phyloP scores from a whole-genome alignment of 2,329 filamentous ascomycete species.

The Trichoderma guizhouense region DNA sequence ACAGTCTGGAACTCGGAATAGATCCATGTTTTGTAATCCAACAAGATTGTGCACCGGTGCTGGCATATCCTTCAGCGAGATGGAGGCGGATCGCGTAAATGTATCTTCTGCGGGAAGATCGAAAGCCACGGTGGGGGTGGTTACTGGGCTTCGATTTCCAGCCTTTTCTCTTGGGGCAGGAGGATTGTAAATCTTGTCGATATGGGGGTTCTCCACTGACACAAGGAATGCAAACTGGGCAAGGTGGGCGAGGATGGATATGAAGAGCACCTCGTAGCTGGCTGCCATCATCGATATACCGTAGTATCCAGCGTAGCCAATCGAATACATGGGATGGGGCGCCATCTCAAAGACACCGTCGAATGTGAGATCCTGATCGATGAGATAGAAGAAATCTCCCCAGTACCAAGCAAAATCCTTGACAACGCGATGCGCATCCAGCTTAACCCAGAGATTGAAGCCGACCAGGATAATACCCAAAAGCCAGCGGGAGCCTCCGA shows the following conservation, averaged over 20 bases:
- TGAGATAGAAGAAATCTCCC: constrained; percentile 98
- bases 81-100: constrained; percentile 26
- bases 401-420: constrained; percentile 99
- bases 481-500: constrained; percentile 73
- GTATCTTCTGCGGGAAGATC: constrained; percentile 26
- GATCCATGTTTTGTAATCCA: constrained; percentile 78
- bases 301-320: constrained; percentile 96
- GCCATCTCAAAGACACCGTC: constrained; percentile 99
- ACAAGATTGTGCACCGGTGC: constrained; percentile 77
- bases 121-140: constrained; percentile 25
- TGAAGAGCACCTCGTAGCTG: constrained; percentile 95
- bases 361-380: constrained; percentile 96
- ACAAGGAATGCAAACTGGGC: constrained; percentile 92
- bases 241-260: constrained; percentile 90
- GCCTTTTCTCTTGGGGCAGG: constrained; percentile 68
- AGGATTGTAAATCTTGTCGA: constrained; percentile 95
- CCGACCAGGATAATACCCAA: constrained; percentile 74
- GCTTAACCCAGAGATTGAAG: constrained; percentile 98
- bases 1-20: constrained; percentile 82
- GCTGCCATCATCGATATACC: constrained; percentile 97
- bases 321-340: constrained; percentile 97
- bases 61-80: constrained; percentile 43
- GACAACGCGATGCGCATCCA: constrained; percentile 95
- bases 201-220: constrained; percentile 92
- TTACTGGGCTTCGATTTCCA: constrained; percentile 33